A percentile compares a stretch with the other conserved stretches of the same genome.
Evolutionary conservation across 1,284 basidiomycete genomes (phyloP).

Genomic region (Polyporus tsugae): DNA sequence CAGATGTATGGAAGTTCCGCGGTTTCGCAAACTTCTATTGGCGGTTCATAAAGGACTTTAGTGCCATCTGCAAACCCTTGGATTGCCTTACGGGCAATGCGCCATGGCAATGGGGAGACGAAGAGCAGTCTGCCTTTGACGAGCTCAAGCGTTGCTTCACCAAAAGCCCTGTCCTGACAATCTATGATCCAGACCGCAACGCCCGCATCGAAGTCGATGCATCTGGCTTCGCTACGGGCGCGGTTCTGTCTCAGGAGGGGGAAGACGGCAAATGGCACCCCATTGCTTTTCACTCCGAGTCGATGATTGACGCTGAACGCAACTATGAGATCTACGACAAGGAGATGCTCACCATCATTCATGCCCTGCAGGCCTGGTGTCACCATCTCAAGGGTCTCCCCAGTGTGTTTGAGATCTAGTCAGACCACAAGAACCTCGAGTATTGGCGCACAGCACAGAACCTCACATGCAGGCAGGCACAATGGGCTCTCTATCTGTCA

Average conservation of each 20-base stretch:
- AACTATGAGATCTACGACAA: constrained; percentile 50
- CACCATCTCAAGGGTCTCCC: constrained; percentile 39
- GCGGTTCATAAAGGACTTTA: constrained; percentile 50
- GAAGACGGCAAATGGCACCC: no score
- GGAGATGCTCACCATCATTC: constrained; percentile 47
- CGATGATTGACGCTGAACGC: constrained; percentile 4
- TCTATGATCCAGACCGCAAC: not conserved
- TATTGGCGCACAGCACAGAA: constrained; percentile 48
- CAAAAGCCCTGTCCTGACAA: not conserved
- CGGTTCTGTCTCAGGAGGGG: no score
- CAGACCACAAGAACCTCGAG: constrained; percentile 55
- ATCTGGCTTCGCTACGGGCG: no score
- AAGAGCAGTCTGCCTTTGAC: constrained; percentile 6
- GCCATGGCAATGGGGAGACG: constrained; percentile 13
- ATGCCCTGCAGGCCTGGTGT: constrained; percentile 42
- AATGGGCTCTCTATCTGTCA: constrained; percentile 48
- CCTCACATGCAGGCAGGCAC: constrained; percentile 48
- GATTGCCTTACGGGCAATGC: constrained; percentile 32
- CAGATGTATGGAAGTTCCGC: constrained; percentile 35
- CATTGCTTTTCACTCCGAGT: constrained; percentile 7
- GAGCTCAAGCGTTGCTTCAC: constrained; percentile 3
- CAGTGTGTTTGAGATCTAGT: constrained; percentile 31
- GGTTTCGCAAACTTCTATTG: constrained; percentile 46
- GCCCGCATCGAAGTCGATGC: not conserved
- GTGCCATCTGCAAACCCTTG: constrained; percentile 43